Conservation (phyloP, 306 rosid species). For the Alnus glutinosa region DNA sequence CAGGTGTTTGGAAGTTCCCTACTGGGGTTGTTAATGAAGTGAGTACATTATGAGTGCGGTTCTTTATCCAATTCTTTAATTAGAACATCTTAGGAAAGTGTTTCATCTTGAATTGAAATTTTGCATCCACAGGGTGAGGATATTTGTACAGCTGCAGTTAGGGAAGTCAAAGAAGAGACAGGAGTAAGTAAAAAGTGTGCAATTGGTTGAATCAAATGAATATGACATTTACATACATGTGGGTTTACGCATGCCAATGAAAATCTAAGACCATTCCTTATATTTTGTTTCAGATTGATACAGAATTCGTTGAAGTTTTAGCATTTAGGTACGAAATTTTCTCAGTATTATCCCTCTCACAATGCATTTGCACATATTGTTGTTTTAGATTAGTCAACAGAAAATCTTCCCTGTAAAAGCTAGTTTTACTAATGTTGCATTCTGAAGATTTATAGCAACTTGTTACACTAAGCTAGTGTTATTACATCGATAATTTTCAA, state of each 20-base stretch:
- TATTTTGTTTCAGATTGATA: constrained; percentile 59
- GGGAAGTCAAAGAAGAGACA: constrained; percentile 95
- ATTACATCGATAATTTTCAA: constrained; percentile 2
- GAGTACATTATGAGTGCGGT: constrained; percentile 21
- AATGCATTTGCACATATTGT: background rate
- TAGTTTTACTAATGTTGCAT: background rate
- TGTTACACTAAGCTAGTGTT: background rate
- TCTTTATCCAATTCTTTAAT: no score
- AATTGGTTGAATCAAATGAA: background rate
- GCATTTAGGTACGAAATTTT: constrained; percentile 61
- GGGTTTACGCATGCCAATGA: background rate
- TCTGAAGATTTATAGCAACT: constrained; percentile 1
- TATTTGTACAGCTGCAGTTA: constrained; percentile 65
- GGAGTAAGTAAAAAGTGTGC: constrained; percentile 57
- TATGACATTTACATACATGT: background rate
- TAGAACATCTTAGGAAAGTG: no score
- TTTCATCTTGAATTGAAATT: no score
- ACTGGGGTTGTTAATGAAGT: constrained; percentile 81
- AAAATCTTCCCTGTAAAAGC: background rate
- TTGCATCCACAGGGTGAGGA: constrained; percentile 89
- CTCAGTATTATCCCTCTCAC: background rate
- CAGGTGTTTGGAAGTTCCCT: constrained; percentile 87
- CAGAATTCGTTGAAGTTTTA: constrained; percentile 78
- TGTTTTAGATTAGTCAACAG: background rate
- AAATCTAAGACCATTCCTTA: constrained; percentile 22